Percentiles rank a stretch among this genome's conserved stretches.
Conservation (phyloP, 805 yeast genomes). For the Zygosaccharomyces gambellarensis region DNA sequence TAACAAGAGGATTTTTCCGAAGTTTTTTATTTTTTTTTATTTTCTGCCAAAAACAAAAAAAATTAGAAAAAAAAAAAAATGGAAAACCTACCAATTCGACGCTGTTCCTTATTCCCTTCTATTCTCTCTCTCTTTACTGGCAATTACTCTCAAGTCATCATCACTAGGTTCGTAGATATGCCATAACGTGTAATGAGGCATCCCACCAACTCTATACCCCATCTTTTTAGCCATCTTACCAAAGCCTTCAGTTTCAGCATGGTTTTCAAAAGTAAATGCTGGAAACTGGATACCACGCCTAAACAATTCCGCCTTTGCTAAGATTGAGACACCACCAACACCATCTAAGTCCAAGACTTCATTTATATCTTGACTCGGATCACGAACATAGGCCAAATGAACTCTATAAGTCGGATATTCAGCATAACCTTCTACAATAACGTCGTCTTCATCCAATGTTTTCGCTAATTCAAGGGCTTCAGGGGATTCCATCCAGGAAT, state of each 20-base stretch:
- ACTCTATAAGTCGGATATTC: slow-evolving; percentile 84
- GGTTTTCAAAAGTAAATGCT: slow-evolving; percentile 76
- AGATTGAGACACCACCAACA: slow-evolving; percentile 80
- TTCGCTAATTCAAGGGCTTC: slow-evolving; percentile 66
- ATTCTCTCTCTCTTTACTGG: slow-evolving; percentile 61
- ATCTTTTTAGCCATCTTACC: slow-evolving; percentile 74
- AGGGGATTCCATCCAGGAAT: slow-evolving; percentile 91
- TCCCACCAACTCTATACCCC: slow-evolving; percentile 81
- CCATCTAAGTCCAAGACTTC: slow-evolving; percentile 74
- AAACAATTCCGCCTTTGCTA: slow-evolving; percentile 69
- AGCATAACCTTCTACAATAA: slow-evolving; percentile 83
- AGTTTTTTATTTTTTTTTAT: background rate
- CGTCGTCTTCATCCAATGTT: slow-evolving; percentile 69
- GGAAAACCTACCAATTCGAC: background rate
- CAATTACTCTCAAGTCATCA: slow-evolving; percentile 69
- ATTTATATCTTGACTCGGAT: slow-evolving; percentile 52
- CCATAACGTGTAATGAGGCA: slow-evolving; percentile 88
- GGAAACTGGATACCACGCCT: slow-evolving; percentile 81
- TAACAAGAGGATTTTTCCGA: background rate
- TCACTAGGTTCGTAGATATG: slow-evolving; percentile 88
- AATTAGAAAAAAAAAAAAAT: background rate
- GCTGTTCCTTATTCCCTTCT: slow-evolving; percentile 37
- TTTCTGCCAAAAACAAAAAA: background rate
- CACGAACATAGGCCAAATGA: slow-evolving; percentile 70
- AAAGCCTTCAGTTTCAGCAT: slow-evolving; percentile 85